phyloP scores from a whole-genome alignment of 2,329 filamentous ascomycete species.

The Colletotrichum magnum region DNA sequence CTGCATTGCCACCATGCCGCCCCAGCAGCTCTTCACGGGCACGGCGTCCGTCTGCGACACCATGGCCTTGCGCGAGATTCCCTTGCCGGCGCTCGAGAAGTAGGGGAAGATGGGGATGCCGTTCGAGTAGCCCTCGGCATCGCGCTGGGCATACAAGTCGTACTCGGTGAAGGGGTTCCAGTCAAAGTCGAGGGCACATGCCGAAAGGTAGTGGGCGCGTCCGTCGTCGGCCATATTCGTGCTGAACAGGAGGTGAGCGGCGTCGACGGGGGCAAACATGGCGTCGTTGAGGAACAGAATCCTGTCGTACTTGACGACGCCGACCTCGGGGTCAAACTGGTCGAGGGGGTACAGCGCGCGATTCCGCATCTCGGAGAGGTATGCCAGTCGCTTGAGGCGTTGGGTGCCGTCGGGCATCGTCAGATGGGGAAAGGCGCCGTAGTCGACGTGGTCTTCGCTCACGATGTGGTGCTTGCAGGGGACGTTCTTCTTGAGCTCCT shows the following conservation, averaged over 20 bases:
- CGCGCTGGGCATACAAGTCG: conserved; percentile 80
- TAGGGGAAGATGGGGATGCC: conserved; percentile 79
- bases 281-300: conserved; percentile 80
- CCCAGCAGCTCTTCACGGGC: conserved; percentile 81
- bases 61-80: conserved; percentile 73
- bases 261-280: conserved; percentile 63
- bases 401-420: conserved; percentile 73
- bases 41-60: conserved; percentile 74
- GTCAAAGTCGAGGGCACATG: conserved; percentile 78
- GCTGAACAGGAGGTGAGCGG: conserved; percentile 72
- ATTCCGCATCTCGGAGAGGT: conserved; percentile 81
- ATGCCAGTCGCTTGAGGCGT: conserved; percentile 80
- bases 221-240: conserved; percentile 69
- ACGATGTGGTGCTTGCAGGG: conserved; percentile 67
- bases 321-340: conserved; percentile 54
- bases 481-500: conserved; percentile 62
- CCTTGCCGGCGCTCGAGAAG: conserved; percentile 69
- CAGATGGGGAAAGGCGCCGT: conserved; percentile 70
- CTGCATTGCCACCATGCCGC: conserved; percentile 80
- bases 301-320: conserved; percentile 62
- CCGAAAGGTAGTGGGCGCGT: conserved; percentile 72
- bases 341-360: conserved; percentile 76
- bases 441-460: conserved; percentile 70
- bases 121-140: conserved; percentile 73
- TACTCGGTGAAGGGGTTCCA: conserved; percentile 78